Base-by-base conservation (phyloP, 306 rosid species). In the Lathyrus sativus region DNA sequence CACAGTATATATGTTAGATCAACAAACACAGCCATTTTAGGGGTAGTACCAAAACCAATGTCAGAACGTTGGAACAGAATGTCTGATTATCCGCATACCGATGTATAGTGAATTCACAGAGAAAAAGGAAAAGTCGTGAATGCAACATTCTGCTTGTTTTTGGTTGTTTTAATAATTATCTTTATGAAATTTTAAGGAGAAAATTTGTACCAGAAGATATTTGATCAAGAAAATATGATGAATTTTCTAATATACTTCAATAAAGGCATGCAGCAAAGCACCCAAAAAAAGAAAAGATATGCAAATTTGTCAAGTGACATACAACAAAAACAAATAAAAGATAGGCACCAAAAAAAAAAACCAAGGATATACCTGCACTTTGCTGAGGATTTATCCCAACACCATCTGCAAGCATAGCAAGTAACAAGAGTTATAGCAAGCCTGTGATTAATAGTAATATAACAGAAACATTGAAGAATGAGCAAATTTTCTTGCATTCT, bases 301-400 rank as follows among this genome's bases (percentile, higher is more conserved):
- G 67, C 39, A 19, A 56, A 43, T 8, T 48, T 17, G 67, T 29
- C 12, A 50, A 12, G 8, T 12, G 18, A 55, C 42, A 56, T 4
- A 33, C n/a, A 7, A 37, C 11, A 19, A 66, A 70, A 61, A 24
- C 7, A 17, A 28, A 46, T 37, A 35, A 54, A 4, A 31, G 35
- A n/a, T 11, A 53, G 28, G 26, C 28, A 8, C 15, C 5, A 9
- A 44, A 2, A 12, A 2, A 12, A 67, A 42, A 71, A 44, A 28
- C 24, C 50, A 61, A 70, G 17, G 76, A 33, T 68, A 70, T 86
- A 92, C 98, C 98, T 65, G 96, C 98, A 72, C 96, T 92, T 82
- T 92, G 98, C 83, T 92, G 98, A 67, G 96, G 98, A 79, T 86
- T 92, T 74, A 92, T 89, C 73, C 98, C 98, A 73, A 92, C 95